Conservation (phyloP, 2,329 filamentous ascomycete species). For the Chlorencoelia australis region DNA sequence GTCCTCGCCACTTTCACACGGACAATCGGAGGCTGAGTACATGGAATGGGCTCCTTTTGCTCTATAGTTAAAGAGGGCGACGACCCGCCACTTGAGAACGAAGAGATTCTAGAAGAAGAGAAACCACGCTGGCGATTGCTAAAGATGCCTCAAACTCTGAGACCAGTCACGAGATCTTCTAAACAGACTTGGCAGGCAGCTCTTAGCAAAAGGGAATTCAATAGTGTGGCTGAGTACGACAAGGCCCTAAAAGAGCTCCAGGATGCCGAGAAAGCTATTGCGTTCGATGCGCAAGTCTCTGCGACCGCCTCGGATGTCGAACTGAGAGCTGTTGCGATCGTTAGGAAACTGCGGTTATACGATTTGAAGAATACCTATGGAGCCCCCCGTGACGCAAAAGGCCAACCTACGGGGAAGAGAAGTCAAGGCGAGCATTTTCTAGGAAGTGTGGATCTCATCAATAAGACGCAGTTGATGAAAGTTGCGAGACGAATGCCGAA, state of each 20-base stretch:
- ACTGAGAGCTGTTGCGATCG: conserved; percentile 19
- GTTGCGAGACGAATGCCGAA: conserved; percentile 56
- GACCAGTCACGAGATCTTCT: conserved; percentile 9
- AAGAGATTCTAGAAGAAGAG: conserved; percentile 10
- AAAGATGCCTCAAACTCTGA: conserved; percentile 19
- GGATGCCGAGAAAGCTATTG: conserved; percentile 17
- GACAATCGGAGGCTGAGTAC: neutral
- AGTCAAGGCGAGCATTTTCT: conserved; percentile 45
- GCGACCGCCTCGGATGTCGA: conserved; percentile 19
- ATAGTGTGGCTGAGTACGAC: conserved; percentile 14
- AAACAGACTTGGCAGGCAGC: conserved; percentile 10
- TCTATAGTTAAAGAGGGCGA: conserved; percentile 23
- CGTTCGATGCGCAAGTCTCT: conserved; percentile 23
- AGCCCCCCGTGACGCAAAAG: conserved; percentile 12
- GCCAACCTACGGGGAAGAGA: conserved; percentile 14
- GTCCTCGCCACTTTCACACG: no score
- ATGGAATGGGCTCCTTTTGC: conserved; percentile 23
- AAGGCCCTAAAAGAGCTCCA: conserved; percentile 16
- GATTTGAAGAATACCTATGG: conserved; percentile 23
- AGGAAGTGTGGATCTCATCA: conserved; percentile 43
- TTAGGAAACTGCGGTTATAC: conserved; percentile 21
- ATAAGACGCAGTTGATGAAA: conserved; percentile 44
- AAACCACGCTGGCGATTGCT: conserved; percentile 15
- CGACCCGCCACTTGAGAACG: conserved; percentile 17
- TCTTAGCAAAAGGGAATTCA: conserved; percentile 12